Percentiles rank a stretch among this genome's conserved stretches.
Evolutionary conservation across 2,329 filamentous ascomycete species (phyloP).

Genomic region (Clarireedia hainanense): DNA sequence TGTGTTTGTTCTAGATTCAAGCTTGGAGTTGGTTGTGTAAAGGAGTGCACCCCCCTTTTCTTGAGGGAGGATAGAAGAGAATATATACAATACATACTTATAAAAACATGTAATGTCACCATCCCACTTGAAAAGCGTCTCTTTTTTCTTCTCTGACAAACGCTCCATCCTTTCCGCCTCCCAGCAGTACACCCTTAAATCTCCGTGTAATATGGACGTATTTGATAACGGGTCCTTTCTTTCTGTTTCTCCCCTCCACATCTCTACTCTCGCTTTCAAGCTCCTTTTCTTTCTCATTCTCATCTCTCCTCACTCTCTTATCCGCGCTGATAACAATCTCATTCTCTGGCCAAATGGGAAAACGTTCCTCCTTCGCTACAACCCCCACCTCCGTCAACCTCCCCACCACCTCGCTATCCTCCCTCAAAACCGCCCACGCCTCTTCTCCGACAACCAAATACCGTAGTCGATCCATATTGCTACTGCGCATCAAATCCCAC

Average conservation of each 20-base stretch:
- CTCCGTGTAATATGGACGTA: background rate
- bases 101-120: background rate
- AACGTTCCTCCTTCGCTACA: background rate
- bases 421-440: background rate
- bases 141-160: constrained; percentile 1
- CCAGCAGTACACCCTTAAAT: background rate
- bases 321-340: background rate
- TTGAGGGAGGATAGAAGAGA: too few species aligned
- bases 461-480: background rate
- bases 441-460: background rate
- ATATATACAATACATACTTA: too few species aligned
- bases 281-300: background rate
- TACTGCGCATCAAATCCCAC: background rate
- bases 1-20: constrained; percentile 18
- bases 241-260: background rate
- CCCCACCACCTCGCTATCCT: background rate
- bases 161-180: background rate
- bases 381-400: background rate
- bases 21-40: too few species aligned
- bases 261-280: background rate
- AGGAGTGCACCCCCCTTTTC: too few species aligned
- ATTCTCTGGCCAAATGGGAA: background rate
- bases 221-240: background rate
- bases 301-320: background rate
- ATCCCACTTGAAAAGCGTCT: background rate